Base-by-base conservation (phyloP, 1,139 yeast species). In the Debaryomycetaceae sp. region DNA sequence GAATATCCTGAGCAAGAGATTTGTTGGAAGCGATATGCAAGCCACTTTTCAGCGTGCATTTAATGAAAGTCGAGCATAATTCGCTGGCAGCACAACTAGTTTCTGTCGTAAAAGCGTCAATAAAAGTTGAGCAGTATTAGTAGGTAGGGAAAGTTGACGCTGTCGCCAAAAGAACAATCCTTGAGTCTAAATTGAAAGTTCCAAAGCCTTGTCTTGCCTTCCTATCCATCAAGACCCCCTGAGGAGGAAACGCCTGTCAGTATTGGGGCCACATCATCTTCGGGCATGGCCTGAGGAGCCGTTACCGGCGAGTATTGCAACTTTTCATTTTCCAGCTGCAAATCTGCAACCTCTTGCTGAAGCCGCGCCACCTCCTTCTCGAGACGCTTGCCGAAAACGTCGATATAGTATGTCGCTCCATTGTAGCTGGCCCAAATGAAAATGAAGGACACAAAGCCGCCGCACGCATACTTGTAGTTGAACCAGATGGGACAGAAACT, bases 341-440 rank as follows among this genome's bases (percentile, higher is more conserved):
- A 52, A 18, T 62, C 67, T 11, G 61, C 66, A 16, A 90, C 72
- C 47, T 87, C 95, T 15, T 54, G 53, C 49, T 77, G 81, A 44
- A 90, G 62, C 45, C 71, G 70, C 20, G 62, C 58, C 24, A 87
- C 83, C 49, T 90, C 95, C 44, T 79, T 83, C 46, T 77, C 94
- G 53, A 81, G 77, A 44, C 85, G 67, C 47, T 78, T 81, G 34
- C 94, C 96, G 55, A 87, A 90, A 25, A 80, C 79, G 47, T 90
- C 97, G 34, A 90, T 68, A 49, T 90, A 90, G 49, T 83, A 90
- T 1, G 95, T 83, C 2, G 97, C 97, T 21, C 98, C 98, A 42
- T 90, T 87, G 51, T 80, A 83, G 28, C 86, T 67, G 2, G 97
- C 93, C 56, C 76, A 70, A 22, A 77, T 53, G 43, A 86, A 85